Evolutionary conservation across 176 grass and related monocot genomes (phyloP).

Genomic region (Chrysopogon serrulatus): DNA sequence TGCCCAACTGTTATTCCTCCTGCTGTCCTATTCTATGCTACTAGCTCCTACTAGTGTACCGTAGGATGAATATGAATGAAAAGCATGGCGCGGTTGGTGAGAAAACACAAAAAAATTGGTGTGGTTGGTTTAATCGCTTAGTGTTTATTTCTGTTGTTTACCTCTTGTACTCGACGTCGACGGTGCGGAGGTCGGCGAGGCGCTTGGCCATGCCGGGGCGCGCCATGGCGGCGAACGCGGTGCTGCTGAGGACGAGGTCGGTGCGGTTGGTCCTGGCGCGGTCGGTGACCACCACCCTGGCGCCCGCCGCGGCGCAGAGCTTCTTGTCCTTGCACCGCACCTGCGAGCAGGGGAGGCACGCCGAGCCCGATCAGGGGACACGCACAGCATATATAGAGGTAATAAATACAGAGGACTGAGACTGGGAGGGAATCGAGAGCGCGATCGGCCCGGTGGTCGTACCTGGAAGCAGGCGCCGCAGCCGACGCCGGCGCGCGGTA

Average conservation of each 20-base stretch:
- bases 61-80: neutral
- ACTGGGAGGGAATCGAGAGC: neutral
- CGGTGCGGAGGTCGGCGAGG: conserved; percentile 31
- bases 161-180: conserved; percentile 90
- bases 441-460: neutral
- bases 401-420: too few relatives aligned
- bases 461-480: conserved; percentile 93
- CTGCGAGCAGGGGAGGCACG: conserved; percentile 7
- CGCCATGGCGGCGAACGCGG: conserved; percentile 78
- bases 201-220: conserved; percentile 35
- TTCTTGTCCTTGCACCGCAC: conserved; percentile 69
- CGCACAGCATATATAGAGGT: too few relatives aligned
- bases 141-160: neutral
- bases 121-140: neutral
- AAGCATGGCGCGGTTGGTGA: conserved; percentile 11
- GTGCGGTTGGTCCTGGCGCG: conserved; percentile 60
- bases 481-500: conserved; percentile 58
- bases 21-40: neutral
- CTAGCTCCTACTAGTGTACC: too few relatives aligned
- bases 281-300: conserved; percentile 63
- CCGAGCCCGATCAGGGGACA: neutral
- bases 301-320: conserved; percentile 47
- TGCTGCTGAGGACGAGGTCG: conserved; percentile 49
- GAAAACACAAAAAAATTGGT: neutral
- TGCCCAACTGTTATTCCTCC: neutral